Conservation (phyloP, 1,284 basidiomycete genomes). For the Ganoderma resinaceum region DNA sequence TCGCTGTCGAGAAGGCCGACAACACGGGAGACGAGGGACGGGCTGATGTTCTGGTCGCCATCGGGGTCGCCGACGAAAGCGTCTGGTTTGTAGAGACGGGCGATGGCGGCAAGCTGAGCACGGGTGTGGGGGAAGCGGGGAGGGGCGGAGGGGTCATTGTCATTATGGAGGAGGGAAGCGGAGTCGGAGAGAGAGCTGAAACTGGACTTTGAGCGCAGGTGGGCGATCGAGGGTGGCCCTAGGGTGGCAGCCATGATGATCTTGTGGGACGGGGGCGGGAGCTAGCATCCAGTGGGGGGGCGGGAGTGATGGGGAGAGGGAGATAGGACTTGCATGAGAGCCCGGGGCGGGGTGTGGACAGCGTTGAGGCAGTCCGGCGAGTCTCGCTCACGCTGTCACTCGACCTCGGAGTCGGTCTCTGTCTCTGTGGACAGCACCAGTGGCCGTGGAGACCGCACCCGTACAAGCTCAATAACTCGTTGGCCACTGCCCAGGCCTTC, state of each 20-base stretch:
- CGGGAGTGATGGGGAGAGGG: background rate
- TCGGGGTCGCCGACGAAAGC: constrained; percentile 53
- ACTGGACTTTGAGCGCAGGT: constrained; percentile 31
- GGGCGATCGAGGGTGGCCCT: constrained; percentile 32
- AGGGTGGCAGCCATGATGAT: constrained; percentile 31
- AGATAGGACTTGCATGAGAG: background rate
- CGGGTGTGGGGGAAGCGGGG: constrained; percentile 79
- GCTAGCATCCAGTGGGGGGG: constrained; percentile 12
- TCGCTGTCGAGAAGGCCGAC: constrained; percentile 79
- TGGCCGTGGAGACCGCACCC: background rate
- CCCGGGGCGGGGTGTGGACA: background rate
- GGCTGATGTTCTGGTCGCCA: constrained; percentile 61
- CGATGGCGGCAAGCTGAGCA: constrained; percentile 75
- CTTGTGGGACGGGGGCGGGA: constrained; percentile 1
- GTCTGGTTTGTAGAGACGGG: constrained; percentile 74
- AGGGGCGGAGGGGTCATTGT: constrained; percentile 28
- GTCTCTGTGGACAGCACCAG: no score
- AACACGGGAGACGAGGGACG: constrained; percentile 70
- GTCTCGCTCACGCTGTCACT: background rate
- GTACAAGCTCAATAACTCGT: background rate
- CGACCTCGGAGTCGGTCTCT: no score
- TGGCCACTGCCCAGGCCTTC: no score
- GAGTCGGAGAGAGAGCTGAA: constrained; percentile 32
- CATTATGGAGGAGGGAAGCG: constrained; percentile 27
- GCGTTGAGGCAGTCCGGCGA: background rate